A percentile compares a stretch with the other conserved stretches of the same genome.
phyloP scores from a whole-genome alignment of 2,329 filamentous ascomycete genomes.

The Clonostachys byssicola region DNA sequence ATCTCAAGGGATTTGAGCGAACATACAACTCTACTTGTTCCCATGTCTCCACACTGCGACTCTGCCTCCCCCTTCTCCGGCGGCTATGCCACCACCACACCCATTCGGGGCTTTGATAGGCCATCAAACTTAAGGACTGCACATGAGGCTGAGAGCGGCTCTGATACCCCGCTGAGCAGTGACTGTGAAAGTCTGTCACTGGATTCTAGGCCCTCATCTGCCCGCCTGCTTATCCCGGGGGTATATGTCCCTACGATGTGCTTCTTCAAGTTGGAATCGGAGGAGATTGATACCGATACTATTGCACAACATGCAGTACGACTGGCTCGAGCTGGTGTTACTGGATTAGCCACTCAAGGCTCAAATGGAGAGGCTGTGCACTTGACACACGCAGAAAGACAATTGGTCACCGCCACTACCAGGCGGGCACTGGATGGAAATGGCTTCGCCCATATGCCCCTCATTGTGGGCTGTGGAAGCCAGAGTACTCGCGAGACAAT shows the following conservation, averaged over 20 bases:
- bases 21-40: no score
- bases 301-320: conserved; percentile 25
- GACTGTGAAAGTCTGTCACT: not conserved
- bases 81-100: no score
- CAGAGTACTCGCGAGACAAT: conserved; percentile 75
- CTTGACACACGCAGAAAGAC: conserved; percentile 66
- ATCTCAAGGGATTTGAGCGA: no score
- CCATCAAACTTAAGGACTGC: no score
- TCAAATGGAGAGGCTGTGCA: conserved; percentile 84
- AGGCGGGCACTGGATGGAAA: conserved; percentile 51
- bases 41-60: no score
- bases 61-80: no score
- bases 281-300: conserved; percentile 18
- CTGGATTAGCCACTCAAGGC: conserved; percentile 74
- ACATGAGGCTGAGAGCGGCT: no score
- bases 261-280: conserved; percentile 27
- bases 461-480: conserved; percentile 74
- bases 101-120: no score
- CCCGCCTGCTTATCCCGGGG: conserved; percentile 30
- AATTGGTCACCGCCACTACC: conserved; percentile 56
- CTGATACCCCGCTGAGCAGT: no score
- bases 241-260: conserved; percentile 30
- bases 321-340: conserved; percentile 63
- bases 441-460: conserved; percentile 58
- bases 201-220: not conserved